These are phyloP conservation scores for Piper longum DNA, from an alignment of 164 flowering plant species.

Conservation along the genomic window DNA sequence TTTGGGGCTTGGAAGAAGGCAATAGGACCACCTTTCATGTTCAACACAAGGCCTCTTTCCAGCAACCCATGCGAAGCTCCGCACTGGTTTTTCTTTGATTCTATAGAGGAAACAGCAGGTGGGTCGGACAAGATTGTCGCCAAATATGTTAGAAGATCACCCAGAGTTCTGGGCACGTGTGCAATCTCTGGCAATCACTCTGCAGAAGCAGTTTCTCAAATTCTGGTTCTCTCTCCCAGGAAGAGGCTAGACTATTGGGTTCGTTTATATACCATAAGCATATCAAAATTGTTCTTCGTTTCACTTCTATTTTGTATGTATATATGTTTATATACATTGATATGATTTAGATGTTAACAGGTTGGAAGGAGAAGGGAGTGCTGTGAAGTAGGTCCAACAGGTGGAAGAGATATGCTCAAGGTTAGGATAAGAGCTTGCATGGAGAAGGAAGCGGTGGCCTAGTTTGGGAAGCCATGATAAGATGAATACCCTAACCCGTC, in stretches of 20 bases:
- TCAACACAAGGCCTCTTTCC: conserved; percentile 28
- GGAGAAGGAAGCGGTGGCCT: background rate
- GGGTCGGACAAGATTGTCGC: conserved; percentile 11
- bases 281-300: background rate
- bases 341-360: background rate
- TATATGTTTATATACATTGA: too few species aligned
- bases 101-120: conserved; percentile 10
- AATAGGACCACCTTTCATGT: conserved; percentile 22
- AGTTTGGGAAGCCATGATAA: background rate
- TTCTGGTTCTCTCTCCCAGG: background rate
- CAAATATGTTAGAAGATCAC: background rate
- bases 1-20: conserved; percentile 34
- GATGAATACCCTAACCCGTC: too few species aligned
- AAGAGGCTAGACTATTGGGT: background rate
- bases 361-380: background rate
- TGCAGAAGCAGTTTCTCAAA: background rate
- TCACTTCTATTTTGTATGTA: too few species aligned
- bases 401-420: background rate
- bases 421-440: background rate
- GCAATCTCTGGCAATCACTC: background rate
- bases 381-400: background rate
- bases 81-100: conserved; percentile 40
- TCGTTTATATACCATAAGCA: background rate
- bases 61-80: conserved; percentile 47
- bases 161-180: background rate